A percentile compares a stretch with the other conserved stretches of the same genome.
These are phyloP conservation scores for Termitomyces sp. DNA, from an alignment of 768 basidiomycete genomes.

Conservation along the genomic window DNA sequence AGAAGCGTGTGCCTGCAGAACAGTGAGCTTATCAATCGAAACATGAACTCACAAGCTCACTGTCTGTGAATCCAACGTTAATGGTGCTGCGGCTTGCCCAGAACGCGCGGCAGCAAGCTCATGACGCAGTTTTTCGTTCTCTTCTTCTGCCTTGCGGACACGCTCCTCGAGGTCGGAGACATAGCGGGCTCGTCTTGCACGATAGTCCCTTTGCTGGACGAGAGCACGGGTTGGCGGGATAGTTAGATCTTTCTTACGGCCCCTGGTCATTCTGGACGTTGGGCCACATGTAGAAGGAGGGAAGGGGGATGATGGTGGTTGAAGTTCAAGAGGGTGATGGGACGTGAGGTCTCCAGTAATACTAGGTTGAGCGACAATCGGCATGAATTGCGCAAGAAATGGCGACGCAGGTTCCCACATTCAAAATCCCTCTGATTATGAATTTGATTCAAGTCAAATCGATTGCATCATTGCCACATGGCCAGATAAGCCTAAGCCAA, in stretches of 20 bases:
- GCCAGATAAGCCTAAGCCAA: constrained; percentile 16
- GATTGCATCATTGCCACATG: constrained; percentile 11
- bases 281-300: constrained; percentile 14
- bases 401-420: constrained; percentile 20
- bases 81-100: constrained; percentile 31
- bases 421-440: constrained; percentile 24
- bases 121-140: constrained; percentile 48
- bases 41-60: constrained; percentile 24
- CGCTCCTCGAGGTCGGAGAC: constrained; percentile 56
- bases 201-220: constrained; percentile 63
- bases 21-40: constrained; percentile 11
- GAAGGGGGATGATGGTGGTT: constrained; percentile 14
- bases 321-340: constrained; percentile 11
- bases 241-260: constrained; percentile 63
- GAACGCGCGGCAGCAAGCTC: constrained; percentile 47
- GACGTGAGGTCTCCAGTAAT: constrained; percentile 8
- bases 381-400: constrained; percentile 37
- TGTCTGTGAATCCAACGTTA: constrained; percentile 27
- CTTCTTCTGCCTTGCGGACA: constrained; percentile 50
- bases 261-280: constrained; percentile 50
- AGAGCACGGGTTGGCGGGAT: constrained; percentile 59
- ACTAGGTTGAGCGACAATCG: constrained; percentile 25
- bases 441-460: constrained; percentile 26
- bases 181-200: constrained; percentile 59
- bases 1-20: constrained; percentile 47